Conservation (phyloP, 2,329 filamentous ascomycete genomes). For the Grosmannia huntii region DNA sequence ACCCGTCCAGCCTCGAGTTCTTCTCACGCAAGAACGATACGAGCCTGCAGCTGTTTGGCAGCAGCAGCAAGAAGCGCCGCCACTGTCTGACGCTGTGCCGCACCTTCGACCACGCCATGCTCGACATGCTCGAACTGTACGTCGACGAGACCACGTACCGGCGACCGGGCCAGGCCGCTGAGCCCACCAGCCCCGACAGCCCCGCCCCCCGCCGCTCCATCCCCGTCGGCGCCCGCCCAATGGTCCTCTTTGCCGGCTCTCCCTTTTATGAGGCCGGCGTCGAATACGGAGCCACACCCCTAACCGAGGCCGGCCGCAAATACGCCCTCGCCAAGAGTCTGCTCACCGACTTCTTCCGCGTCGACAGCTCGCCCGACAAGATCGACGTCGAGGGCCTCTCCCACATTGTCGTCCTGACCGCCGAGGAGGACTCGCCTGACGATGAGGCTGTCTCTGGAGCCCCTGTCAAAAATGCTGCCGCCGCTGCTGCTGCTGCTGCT, state of each 20-base stretch:
- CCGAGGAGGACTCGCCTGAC: constrained; percentile 39
- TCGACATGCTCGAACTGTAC: constrained; percentile 90
- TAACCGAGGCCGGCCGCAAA: constrained; percentile 11
- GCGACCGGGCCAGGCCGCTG: constrained; percentile 40
- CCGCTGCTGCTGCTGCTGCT: constrained; percentile 13
- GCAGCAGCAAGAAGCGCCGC: constrained; percentile 87
- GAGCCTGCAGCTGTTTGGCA: constrained; percentile 58
- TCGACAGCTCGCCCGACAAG: constrained; percentile 58
- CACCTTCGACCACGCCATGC: constrained; percentile 72
- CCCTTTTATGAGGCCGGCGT: constrained; percentile 52
- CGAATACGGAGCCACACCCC: constrained; percentile 43
- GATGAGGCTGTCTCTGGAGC: too few relatives aligned
- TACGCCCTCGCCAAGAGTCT: constrained; percentile 81
- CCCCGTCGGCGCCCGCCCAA: constrained; percentile 71
- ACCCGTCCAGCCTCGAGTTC: constrained; percentile 49
- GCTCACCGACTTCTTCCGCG: constrained; percentile 83
- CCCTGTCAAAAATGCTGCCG: too few relatives aligned
- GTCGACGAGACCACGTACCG: constrained; percentile 64
- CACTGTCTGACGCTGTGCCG: constrained; percentile 75
- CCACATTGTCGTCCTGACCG: constrained; percentile 73
- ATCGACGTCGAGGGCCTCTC: constrained; percentile 93
- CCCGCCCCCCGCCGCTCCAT: constrained; percentile 33
- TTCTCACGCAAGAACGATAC: constrained; percentile 95
- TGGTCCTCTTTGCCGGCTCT: constrained; percentile 74
- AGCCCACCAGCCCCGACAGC: neutral